Base-by-base conservation (phyloP, 164 flowering plant species). In the Amborella trichopoda region DNA sequence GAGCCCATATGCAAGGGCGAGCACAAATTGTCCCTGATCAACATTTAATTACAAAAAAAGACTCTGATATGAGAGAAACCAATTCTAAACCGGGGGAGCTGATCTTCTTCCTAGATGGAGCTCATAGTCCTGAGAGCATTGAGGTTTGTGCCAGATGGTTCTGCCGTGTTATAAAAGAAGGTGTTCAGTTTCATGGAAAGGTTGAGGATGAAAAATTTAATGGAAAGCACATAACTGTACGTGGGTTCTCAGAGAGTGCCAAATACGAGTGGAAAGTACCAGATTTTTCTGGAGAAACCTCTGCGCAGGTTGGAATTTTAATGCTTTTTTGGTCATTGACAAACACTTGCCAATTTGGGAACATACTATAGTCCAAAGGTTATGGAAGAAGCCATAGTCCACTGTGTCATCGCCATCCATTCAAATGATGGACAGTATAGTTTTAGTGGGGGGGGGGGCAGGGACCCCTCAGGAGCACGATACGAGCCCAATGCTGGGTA, bases 71-170 rank as follows among this genome's bases (percentile, higher is more conserved):
- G 19, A 40, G 43, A 5, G 22, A 45, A 19, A 11, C n/a, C 6
- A 45, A 27, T 25, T 9, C 40, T 32, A 32, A 18, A 12, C 5
- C 67, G 27, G 83, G 69, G 51, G 73, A 80, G 54, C 69, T 88
- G 24, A 78, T 83, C 22, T 93, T 82, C 61, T 88, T 71, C 65
- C 57, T 93, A 65, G 99, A 93, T 72, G 99, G 99, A 32, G 99
- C 99, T 34, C 96, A 93, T 59, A 93, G 91, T 54, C 96, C 94
- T 52, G 96, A 93, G 72, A 93, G 99, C 70, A 82, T 93, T 95
- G 96, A 82, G 37, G 66, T 72, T 30, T 93, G 96, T 60, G 99
- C 73, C 40, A 77, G 52, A 55, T 93, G 99, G 95, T 93, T 88
- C 66, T 80, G 71, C 46, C 60, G 48, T 54, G 77, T 86, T 40